Conservation (phyloP, 2,329 filamentous ascomycete genomes). For the Hypocrella siamensis region DNA sequence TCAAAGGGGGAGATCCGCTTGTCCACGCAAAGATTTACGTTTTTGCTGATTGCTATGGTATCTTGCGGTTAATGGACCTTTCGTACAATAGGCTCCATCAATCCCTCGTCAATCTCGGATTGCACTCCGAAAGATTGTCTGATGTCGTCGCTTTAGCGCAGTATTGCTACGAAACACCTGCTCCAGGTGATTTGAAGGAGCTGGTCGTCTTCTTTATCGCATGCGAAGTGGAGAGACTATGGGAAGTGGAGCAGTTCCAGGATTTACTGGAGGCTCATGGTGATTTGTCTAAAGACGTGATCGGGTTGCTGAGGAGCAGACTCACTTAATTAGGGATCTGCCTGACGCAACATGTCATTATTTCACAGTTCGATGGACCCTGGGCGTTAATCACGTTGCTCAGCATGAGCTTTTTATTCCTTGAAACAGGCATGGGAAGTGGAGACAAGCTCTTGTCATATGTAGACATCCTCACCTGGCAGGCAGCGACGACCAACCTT, state of each 20-base stretch:
- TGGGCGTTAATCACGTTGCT: not conserved
- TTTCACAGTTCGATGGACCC: constrained; percentile 2
- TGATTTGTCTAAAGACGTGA: not conserved
- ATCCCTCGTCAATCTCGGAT: not conserved
- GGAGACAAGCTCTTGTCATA: not conserved
- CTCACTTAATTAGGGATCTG: not conserved
- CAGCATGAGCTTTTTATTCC: not conserved
- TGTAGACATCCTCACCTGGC: not conserved
- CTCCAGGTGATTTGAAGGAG: constrained; percentile 2
- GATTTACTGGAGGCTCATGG: constrained; percentile 3
- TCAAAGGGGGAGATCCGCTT: not conserved
- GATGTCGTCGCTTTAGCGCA: constrained; percentile 2
- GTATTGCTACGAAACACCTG: constrained; percentile 3
- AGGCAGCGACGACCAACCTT: not conserved
- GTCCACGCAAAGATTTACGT: constrained; percentile 4
- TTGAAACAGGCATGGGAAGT: not conserved
- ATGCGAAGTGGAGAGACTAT: constrained; percentile 4
- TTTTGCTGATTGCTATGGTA: constrained; percentile 6
- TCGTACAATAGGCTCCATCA: constrained; percentile 4
- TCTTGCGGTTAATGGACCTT: constrained; percentile 2
- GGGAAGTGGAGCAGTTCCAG: constrained; percentile 4
- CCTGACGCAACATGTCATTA: not conserved
- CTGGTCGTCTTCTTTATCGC: constrained; percentile 3
- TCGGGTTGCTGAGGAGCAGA: not conserved
- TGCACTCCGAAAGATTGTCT: not conserved